Evolutionary conservation across 441 rosid genomes (phyloP), one percentile per base, ranked within the genome.

Genomic region (Adansonia gregorii): DNA sequence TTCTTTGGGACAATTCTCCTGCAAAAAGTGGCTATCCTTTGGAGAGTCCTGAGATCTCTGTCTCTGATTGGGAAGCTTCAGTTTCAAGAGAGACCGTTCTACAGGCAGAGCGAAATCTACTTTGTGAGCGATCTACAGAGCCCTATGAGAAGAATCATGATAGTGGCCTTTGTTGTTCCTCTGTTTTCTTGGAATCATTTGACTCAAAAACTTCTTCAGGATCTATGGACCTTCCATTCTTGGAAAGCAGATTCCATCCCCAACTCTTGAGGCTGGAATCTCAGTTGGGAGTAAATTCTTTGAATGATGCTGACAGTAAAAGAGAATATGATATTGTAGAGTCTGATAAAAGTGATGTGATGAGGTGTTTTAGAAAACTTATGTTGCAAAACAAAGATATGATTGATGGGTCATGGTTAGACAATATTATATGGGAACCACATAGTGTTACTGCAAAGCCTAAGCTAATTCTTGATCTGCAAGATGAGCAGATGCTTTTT

Each of bases 401-500:
- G 78, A 78, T 87, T 84, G 94, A 90, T 70, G 99, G 92, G 64
- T 84, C 94, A 81, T 97, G 99, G 99, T 80, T 92, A 79, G 88
- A 93, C 79, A 83, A 88, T 82, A 87, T 97, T 79, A 86, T 92
- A 80, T 94, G 98, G 98, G 99, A 93, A 24, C 84, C 95, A 24
- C 77, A 83, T 65, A 82, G 83, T 66, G 75, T 77, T 77, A 76
- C 79, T 52, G 59, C 84, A 52, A 93, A 89, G 79, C 92, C 97
- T 67, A 93, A 91, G 92, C 87, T 97, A 67, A 91, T 97, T 82
- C 89, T 90, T 78, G 98, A 97, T 85, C 98, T 97, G 82, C 97
- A 90, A 81, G 99, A 97, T 84, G 90, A 92, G 86, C 94, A 91
- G 78, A 97, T 97, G 98, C 93, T 93, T 81, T 97, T 94, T 89